Evolutionary conservation across 345 rosid species (phyloP).

Genomic region (Clausena lansium): DNA sequence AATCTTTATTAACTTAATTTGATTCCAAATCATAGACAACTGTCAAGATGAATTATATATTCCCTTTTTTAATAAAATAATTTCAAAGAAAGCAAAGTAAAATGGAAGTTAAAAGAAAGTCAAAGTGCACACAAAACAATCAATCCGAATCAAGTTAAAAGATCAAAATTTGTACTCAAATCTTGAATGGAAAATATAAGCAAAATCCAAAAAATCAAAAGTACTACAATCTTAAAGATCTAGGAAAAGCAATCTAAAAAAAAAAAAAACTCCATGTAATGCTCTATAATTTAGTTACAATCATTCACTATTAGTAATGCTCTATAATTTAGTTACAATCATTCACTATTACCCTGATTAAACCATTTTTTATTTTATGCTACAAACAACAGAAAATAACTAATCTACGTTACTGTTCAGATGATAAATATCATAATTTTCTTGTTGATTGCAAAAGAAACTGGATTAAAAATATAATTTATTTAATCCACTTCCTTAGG

Average conservation of each 20-base stretch:
- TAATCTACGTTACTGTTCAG: not conserved
- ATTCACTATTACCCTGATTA: not conserved
- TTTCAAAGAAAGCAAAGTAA: too few relatives aligned
- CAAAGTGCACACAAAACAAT: not conserved
- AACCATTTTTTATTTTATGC: not conserved
- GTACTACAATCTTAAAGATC: not conserved
- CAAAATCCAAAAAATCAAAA: not conserved
- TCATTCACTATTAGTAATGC: too few relatives aligned
- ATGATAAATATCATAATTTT: not conserved
- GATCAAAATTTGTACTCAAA: not conserved
- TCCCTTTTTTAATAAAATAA: too few relatives aligned
- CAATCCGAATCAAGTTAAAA: not conserved
- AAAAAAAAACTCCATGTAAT: not conserved
- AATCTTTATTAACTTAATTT: too few relatives aligned
- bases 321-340: not conserved
- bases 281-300: conserved; percentile 19
- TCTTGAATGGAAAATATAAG: not conserved
- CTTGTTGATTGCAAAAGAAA: not conserved
- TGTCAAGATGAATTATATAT: too few relatives aligned
- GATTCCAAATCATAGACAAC: too few relatives aligned
- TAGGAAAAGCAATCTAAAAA: not conserved
- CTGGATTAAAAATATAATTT: not conserved
- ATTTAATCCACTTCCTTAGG: conserved; percentile 17
- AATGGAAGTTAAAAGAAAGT: not conserved
- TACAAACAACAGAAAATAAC: not conserved